phyloP scores from a whole-genome alignment of 495 filamentous ascomycete genomes.

The Xylaria longipes region DNA sequence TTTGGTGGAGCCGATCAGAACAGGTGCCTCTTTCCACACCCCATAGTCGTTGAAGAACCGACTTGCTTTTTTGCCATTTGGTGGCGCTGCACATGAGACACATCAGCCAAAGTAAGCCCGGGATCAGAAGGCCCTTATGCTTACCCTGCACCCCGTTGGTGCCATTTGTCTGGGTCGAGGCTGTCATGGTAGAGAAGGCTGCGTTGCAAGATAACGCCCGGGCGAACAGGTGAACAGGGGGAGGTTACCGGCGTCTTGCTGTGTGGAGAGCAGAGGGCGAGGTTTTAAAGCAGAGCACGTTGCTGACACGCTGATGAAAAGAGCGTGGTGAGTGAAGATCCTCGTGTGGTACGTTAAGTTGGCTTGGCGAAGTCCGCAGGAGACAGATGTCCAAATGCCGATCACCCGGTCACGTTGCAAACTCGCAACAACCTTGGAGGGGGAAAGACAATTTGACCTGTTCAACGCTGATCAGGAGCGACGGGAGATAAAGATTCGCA shows the following conservation, averaged over 20 bases:
- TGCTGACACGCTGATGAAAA: slow-evolving; percentile 3
- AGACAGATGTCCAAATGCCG: slow-evolving; percentile 38
- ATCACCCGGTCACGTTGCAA: slow-evolving; percentile 30
- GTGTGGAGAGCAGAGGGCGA: neutral
- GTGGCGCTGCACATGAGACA: slow-evolving; percentile 21
- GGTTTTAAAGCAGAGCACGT: slow-evolving; percentile 7
- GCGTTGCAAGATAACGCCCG: neutral
- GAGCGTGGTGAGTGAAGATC: slow-evolving; percentile 20
- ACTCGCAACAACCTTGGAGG: slow-evolving; percentile 29
- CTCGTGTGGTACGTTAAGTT: slow-evolving; percentile 25
- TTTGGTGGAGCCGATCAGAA: slow-evolving; percentile 67
- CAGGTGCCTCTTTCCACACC: slow-evolving; percentile 70
- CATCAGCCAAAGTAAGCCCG: neutral
- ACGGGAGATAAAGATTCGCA: neutral
- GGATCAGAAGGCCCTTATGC: neutral
- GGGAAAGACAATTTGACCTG: slow-evolving; percentile 28
- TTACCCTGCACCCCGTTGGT: slow-evolving; percentile 40
- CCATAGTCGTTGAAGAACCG: slow-evolving; percentile 58
- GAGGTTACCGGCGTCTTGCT: neutral
- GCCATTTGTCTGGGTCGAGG: slow-evolving; percentile 32
- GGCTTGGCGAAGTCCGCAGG: slow-evolving; percentile 23
- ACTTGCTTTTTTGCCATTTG: slow-evolving; percentile 29
- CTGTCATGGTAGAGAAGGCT: slow-evolving; percentile 32
- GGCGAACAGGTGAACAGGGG: neutral
- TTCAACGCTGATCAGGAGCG: slow-evolving; percentile 24